Percentiles rank a stretch among this genome's conserved stretches.
Conservation (phyloP, 2,329 filamentous ascomycete genomes). For the Talaromyces rugulosus region DNA sequence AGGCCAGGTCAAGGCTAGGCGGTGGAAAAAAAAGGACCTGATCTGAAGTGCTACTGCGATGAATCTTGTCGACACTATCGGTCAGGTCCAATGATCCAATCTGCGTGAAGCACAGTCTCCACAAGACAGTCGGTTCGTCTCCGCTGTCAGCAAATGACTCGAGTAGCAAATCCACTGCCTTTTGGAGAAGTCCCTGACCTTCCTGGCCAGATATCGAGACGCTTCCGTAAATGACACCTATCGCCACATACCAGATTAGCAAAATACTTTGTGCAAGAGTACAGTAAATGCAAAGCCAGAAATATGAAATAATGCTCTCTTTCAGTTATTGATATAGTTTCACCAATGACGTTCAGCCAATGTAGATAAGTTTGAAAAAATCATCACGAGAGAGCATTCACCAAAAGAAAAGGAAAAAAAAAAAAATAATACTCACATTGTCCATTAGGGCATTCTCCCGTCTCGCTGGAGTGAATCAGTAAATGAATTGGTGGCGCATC, state of each 20-base stretch:
- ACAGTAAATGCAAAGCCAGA: not conserved
- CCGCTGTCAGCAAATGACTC: slow-evolving; percentile 25
- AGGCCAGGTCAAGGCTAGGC: slow-evolving; percentile 61
- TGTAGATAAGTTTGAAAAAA: slow-evolving; percentile 96
- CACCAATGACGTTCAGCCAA: slow-evolving; percentile 96
- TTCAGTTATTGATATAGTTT: slow-evolving; percentile 76
- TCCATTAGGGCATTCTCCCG: slow-evolving; percentile 80
- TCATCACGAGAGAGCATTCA: slow-evolving; percentile 69
- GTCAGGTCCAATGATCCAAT: slow-evolving; percentile 22
- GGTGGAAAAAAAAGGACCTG: slow-evolving; percentile 56
- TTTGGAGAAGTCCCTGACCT: slow-evolving; percentile 38
- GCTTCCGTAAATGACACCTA: slow-evolving; percentile 58
- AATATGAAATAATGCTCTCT: slow-evolving; percentile 34
- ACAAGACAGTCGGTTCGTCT: slow-evolving; percentile 41
- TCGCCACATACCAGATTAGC: slow-evolving; percentile 29
- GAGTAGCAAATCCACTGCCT: slow-evolving; percentile 40
- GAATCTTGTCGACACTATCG: slow-evolving; percentile 10
- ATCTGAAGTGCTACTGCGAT: slow-evolving; percentile 29
- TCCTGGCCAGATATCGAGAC: slow-evolving; percentile 33
- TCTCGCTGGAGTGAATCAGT: slow-evolving; percentile 79
- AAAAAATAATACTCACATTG: slow-evolving; percentile 70
- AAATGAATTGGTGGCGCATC: slow-evolving; percentile 52
- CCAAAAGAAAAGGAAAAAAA: slow-evolving; percentile 12
- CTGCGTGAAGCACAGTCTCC: slow-evolving; percentile 53
- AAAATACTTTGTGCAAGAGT: slow-evolving; percentile 6